Base-by-base conservation (phyloP, 345 rosid species). In the Euphorbia pulcherrima region DNA sequence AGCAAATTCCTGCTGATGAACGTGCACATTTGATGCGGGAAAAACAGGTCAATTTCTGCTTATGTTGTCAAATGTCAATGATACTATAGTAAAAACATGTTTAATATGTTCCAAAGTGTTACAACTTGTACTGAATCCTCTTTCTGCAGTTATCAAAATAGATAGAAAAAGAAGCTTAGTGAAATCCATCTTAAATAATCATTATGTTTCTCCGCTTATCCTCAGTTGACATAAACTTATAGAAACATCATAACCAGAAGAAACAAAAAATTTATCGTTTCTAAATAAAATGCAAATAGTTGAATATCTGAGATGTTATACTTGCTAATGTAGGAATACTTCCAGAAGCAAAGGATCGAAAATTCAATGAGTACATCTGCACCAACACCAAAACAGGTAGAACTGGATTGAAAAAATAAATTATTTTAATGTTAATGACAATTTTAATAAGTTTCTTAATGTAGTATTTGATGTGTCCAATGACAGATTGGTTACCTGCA, bases 351-450 rank as follows among this genome's bases (percentile, higher is more conserved):
- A 62, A 83, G 89, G 75, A 84, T 86, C 29, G 97, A 93, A 81
- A 93, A 80, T 68, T 90, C 97, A 44, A 90, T 93, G 98, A 72
- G 88, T 62, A 80, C 92, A 35, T 83, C 94, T 7, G 87, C 75
- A 67, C 84, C 98, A 63, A 90, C 98, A 27, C 52, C 85, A 27
- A 93, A 93, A 77, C 97, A 93, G 97, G 98, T 93, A 69, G 56
- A 7, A 6, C 21, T 5, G 28, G 62, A 20, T 56, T 17, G 23
- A 70, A 9, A 28, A 58, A 57, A 10, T 58, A 2, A 37, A 23
- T 17, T 33, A 44, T 16, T 23, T 16, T 12, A 5, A 2, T 1
- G 9, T 50, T 26, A n/a, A n/a, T n/a, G n/a, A n/a, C n/a, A n/a
- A n/a, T 46, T 16, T 17, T 37, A 27, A 3, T 17, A 18, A 16